Evolutionary conservation across 495 filamentous ascomycete genomes (phyloP).

Genomic region (Tuber aestivum): DNA sequence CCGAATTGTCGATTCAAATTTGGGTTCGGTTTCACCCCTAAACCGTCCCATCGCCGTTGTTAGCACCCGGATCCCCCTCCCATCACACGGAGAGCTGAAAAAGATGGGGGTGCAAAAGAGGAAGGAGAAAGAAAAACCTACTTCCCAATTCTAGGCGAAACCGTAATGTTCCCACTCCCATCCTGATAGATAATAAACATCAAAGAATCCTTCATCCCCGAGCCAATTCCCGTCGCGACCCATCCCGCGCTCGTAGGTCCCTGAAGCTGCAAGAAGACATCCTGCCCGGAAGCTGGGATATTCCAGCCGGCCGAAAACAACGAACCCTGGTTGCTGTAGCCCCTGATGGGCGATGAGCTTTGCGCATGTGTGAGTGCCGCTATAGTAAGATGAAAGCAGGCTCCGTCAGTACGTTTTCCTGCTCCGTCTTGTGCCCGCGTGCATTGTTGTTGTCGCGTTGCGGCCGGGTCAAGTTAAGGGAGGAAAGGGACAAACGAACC

Average conservation of each 20-base stretch:
- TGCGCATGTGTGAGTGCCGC: background rate
- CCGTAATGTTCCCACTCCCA: slow-evolving; percentile 57
- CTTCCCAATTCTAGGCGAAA: slow-evolving; percentile 57
- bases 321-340: background rate
- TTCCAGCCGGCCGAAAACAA: background rate
- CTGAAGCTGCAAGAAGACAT: slow-evolving; percentile 61
- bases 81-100: too few relatives aligned
- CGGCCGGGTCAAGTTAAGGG: background rate
- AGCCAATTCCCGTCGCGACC: slow-evolving; percentile 62
- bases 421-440: background rate
- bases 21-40: slow-evolving; percentile 51
- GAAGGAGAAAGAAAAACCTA: slow-evolving; percentile 10
- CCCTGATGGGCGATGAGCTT: background rate
- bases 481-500: background rate
- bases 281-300: slow-evolving; percentile 36
- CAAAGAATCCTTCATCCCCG: slow-evolving; percentile 56
- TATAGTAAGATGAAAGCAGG: background rate
- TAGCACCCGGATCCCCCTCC: background rate
- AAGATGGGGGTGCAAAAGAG: background rate
- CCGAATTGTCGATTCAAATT: slow-evolving; percentile 49
- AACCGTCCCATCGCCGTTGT: too few relatives aligned
- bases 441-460: background rate
- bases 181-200: slow-evolving; percentile 65
- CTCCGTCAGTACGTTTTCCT: background rate
- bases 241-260: slow-evolving; percentile 57